Base-by-base conservation (phyloP, 306 rosid species). In the Dryas alaskensis region DNA sequence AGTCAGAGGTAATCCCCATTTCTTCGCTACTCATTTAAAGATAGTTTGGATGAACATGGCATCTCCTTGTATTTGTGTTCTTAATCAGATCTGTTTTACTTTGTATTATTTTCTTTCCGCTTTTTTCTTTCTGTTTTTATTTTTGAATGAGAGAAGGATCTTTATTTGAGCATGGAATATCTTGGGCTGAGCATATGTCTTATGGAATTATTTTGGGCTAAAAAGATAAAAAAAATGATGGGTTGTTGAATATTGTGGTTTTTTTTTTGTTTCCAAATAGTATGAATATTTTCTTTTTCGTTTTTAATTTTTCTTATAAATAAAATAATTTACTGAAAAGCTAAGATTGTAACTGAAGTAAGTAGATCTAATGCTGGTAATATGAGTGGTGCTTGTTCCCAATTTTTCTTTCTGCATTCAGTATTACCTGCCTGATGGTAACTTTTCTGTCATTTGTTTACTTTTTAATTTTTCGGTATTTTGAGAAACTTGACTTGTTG, bases 61-160 rank as follows among this genome's bases (percentile, higher is more conserved):
- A 53, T 53, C 7, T 53, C 17, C 17, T 53, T 7, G 7, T 22
- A 4, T 25, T 25, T 57, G 22, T 58, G 5, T 25, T 25, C 9
- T 58, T 58, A 19, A 58, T 58, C 63, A 58, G 63, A 58, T 25
- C 42, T 25, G 63, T 58, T 58, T 25, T 58, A 58, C 63, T 58
- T 6, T 25, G 10, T 25, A 25, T 54, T 3, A 0, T 0, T 22
- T 22, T 22, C 22, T 1, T 6, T 6, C 22, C 10, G 0, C 3
- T 52, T 13, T 0, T 22, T 22, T 22, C 22, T 1, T 6, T 6
- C 22, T 22, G 22, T 22, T 9, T 57, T 25, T 4, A 58, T 22
- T 10, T 25, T 48, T 48, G 11, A 13, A 25, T 10, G 10, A 10
- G 14, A 58, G 31, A 10, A 10, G 12, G 31, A 10, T 14, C 16